A percentile compares a stretch with the other conserved stretches of the same genome.
Conservation (phyloP, 148 eudicot genomes). For the Salicornia ramosissima region DNA sequence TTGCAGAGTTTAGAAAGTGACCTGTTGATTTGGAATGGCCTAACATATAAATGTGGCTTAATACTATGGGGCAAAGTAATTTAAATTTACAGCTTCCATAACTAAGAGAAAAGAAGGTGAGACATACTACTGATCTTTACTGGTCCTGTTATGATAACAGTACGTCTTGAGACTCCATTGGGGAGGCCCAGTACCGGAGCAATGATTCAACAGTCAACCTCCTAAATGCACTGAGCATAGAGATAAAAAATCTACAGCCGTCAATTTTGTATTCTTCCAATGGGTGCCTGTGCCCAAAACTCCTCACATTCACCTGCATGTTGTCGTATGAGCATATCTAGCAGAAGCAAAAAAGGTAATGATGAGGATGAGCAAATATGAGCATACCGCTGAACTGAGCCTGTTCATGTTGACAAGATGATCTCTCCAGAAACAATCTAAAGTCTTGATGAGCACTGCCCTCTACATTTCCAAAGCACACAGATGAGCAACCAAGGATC, state of each 20-base stretch:
- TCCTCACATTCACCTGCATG: slow-evolving; percentile 88
- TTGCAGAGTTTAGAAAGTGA: not conserved
- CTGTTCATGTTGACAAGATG: slow-evolving; percentile 97
- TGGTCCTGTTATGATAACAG: slow-evolving; percentile 26
- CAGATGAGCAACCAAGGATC: not conserved
- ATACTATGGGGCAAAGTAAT: not conserved
- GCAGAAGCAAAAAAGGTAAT: not conserved
- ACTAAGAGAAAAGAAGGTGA: not conserved
- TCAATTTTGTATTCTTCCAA: slow-evolving; percentile 97
- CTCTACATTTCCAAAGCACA: slow-evolving; percentile 48
- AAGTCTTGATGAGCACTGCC: slow-evolving; percentile 71
- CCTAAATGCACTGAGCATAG: slow-evolving; percentile 92
- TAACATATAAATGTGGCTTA: not conserved
- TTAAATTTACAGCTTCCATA: not conserved
- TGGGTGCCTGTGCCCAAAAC: slow-evolving; percentile 96
- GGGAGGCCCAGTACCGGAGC: slow-evolving; percentile 81
- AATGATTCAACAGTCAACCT: slow-evolving; percentile 86
- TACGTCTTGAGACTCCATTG: slow-evolving; percentile 68
- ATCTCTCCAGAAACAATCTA: slow-evolving; percentile 97
- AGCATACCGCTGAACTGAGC: slow-evolving; percentile 87
- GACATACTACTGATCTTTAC: not conserved
- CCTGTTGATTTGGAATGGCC: not conserved
- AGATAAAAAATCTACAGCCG: slow-evolving; percentile 94
- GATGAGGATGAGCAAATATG: slow-evolving; percentile 5
- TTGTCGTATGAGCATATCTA: slow-evolving; percentile 17